Evolutionary conservation across 495 filamentous ascomycete species (phyloP), one percentile per base, ranked within the genome.

Genomic region (Penicillium diatomitis): DNA sequence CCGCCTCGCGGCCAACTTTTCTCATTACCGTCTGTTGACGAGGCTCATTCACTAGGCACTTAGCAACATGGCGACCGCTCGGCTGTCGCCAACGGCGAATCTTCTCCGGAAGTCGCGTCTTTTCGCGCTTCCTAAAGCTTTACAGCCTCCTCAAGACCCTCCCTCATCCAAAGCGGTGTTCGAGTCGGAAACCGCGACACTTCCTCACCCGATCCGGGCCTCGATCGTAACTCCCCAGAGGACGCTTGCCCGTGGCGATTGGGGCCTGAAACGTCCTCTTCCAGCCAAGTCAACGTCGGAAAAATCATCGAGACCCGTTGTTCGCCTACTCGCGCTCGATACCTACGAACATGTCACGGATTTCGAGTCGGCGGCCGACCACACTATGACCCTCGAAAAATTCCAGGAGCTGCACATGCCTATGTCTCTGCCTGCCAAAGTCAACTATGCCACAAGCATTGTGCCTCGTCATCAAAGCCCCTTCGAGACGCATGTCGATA

Each of bases 271-370:
- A 67, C 75, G 94, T 35, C 74, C 87, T 6, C 69, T 97, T 1
- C 92, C 92, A 3, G 64, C 82, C 6, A 81, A 80, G 58, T 80
- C 84, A 5, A 95, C 87, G 2, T 83, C 78, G 0, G 62, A 67
- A 8, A 82, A 77, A 49, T 80, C 85, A 6, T 79, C 78, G 3
- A 82, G 78, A 32, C 85, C 90, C 2, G 73, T 84, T 20, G 74
- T 96, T 35, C 76, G 85, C 34, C 70, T 96, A 47, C 68, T 69
- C 8, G 76, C 82, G 32, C 72, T 94, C 47, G 92, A 99, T 71
- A 90, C 88, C 5, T 79, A 81, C 50, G 90, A 96, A 68, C 87
- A 95, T 61, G 81, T 96, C 64, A 96, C 89, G 48, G 89, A 95
- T 50, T 99, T 88, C 69, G 77, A 83, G 48, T 89, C 87, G 36